phyloP scores from a whole-genome alignment of 2,329 filamentous ascomycete species.

The Stagonosporopsis chrysanthemi region DNA sequence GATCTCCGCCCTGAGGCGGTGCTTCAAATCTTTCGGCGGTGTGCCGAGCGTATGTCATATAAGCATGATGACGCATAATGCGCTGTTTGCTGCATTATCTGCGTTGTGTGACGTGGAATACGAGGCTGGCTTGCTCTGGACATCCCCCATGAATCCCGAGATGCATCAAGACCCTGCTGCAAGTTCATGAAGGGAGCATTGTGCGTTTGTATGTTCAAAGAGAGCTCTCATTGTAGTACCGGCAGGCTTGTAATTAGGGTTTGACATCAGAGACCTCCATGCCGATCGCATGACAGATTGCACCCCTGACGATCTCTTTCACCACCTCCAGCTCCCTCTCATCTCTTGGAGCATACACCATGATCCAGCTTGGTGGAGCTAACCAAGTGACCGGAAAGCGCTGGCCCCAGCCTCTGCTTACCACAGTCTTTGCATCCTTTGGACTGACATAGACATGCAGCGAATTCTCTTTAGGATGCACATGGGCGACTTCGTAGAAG shows the following conservation, averaged over 20 bases:
- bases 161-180: not conserved
- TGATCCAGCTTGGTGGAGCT: conserved; percentile 51
- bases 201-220: too few relatives aligned
- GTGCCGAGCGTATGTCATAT: conserved; percentile 6
- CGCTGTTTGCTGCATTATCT: not conserved
- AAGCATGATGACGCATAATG: not conserved
- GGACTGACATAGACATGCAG: conserved; percentile 83
- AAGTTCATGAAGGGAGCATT: not conserved
- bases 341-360: conserved; percentile 82
- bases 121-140: not conserved
- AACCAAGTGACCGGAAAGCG: conserved; percentile 56
- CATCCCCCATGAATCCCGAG: not conserved
- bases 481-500: conserved; percentile 60
- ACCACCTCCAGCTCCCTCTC: conserved; percentile 72
- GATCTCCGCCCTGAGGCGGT: conserved; percentile 30
- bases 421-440: conserved; percentile 73
- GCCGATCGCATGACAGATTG: conserved; percentile 68
- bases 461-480: conserved; percentile 77
- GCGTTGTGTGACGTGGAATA: not conserved
- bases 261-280: conserved; percentile 22
- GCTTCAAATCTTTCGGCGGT: not conserved
- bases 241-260: not conserved
- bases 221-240: not conserved
- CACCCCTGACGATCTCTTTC: conserved; percentile 74
- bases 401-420: conserved; percentile 80